These are phyloP conservation scores for Myxozyma nipponensis DNA, from an alignment of 805 yeast genomes.

Conservation along the genomic window DNA sequence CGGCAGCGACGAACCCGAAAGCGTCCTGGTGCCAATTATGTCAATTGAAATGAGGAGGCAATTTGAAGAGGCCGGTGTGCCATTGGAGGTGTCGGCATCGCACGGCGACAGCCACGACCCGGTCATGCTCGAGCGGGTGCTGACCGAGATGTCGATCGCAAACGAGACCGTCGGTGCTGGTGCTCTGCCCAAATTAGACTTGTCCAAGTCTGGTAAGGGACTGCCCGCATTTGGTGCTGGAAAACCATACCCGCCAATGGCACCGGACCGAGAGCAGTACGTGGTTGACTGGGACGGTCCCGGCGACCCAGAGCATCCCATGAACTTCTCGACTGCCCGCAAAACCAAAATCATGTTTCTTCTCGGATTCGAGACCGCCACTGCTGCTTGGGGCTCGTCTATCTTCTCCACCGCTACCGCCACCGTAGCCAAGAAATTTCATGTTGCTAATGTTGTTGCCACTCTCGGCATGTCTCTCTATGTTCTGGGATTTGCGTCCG, in stretches of 20 bases:
- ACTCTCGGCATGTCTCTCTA: slow-evolving; percentile 73
- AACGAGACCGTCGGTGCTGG: slow-evolving; percentile 16
- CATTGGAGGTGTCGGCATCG: slow-evolving; percentile 8
- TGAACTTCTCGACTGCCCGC: slow-evolving; percentile 59
- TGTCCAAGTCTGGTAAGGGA: slow-evolving; percentile 8
- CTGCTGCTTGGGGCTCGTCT: slow-evolving; percentile 76
- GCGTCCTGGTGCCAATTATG: neutral
- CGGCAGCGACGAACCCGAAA: neutral
- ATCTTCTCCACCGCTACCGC: slow-evolving; percentile 63
- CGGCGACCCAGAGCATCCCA: slow-evolving; percentile 74
- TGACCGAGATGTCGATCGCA: slow-evolving; percentile 18
- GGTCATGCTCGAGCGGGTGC: slow-evolving; percentile 12
- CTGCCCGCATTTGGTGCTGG: slow-evolving; percentile 63
- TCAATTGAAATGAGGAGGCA: slow-evolving; percentile 5
- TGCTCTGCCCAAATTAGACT: slow-evolving; percentile 1
- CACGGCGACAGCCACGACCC: slow-evolving; percentile 7
- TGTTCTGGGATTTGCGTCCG: slow-evolving; percentile 91
- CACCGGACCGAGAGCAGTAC: slow-evolving; percentile 54
- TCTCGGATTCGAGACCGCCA: slow-evolving; percentile 50
- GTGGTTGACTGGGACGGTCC: slow-evolving; percentile 74
- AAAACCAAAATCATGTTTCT: slow-evolving; percentile 46
- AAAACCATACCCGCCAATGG: slow-evolving; percentile 57
- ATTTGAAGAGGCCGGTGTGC: slow-evolving; percentile 16
- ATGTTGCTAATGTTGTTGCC: slow-evolving; percentile 64
- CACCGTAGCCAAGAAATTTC: slow-evolving; percentile 45